Evolutionary conservation across 177 flowering plant species (phyloP).

Genomic region (Telopea speciosissima): DNA sequence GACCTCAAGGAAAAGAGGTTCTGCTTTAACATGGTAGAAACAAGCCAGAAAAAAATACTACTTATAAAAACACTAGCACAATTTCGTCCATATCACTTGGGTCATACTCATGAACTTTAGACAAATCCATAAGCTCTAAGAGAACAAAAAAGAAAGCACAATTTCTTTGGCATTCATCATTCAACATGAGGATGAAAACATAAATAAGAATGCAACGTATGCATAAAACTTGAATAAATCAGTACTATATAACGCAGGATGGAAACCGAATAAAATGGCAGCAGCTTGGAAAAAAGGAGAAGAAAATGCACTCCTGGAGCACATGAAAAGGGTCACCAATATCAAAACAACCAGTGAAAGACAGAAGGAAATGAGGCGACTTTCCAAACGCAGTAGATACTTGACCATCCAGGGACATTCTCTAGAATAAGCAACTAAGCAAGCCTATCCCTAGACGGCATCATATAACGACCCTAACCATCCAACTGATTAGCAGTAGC

Average conservation of each 20-base stretch:
- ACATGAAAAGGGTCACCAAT: no score
- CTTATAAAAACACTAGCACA: neutral
- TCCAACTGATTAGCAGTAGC: neutral
- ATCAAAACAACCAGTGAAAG: no score
- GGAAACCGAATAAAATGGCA: no score
- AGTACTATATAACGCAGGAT: no score
- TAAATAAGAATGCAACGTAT: neutral
- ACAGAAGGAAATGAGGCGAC: no score
- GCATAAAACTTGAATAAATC: neutral
- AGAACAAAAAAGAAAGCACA: neutral
- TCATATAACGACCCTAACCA: neutral
- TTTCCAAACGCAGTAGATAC: no score
- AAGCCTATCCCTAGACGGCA: neutral
- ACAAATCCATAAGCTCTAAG: neutral
- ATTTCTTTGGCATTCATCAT: neutral
- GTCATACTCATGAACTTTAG: neutral
- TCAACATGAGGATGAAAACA: neutral
- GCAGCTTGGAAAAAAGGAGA: no score
- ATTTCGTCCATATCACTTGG: no score
- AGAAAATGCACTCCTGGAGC: no score
- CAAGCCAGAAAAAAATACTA: neutral
- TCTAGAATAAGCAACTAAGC: neutral
- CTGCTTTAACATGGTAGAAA: neutral
- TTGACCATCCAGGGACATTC: no score
- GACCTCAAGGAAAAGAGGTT: neutral